Conservation (phyloP, 2,329 filamentous ascomycete genomes). For the Ciborinia camelliae region DNA sequence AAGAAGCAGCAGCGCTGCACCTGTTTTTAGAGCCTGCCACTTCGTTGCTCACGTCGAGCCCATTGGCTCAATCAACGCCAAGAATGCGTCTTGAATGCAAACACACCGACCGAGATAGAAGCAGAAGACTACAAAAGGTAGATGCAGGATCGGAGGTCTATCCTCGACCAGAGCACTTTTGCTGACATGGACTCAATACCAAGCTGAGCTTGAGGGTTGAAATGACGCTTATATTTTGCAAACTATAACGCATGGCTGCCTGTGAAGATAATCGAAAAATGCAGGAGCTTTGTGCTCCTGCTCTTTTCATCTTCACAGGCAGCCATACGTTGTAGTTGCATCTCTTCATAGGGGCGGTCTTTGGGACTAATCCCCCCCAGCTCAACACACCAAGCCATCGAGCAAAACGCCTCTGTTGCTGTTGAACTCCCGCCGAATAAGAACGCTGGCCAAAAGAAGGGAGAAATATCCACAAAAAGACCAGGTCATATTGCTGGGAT, state of each 20-base stretch:
- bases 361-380: too few relatives aligned
- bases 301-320: too few relatives aligned
- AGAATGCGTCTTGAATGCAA: constrained; percentile 26
- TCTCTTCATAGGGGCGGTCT: too few relatives aligned
- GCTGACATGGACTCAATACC: not conserved
- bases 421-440: too few relatives aligned
- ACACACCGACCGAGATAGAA: constrained; percentile 23
- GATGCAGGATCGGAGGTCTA: constrained; percentile 22
- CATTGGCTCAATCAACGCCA: constrained; percentile 31
- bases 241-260: too few relatives aligned
- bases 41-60: not conserved
- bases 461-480: not conserved
- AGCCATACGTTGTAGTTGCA: too few relatives aligned
- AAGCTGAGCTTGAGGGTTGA: too few relatives aligned
- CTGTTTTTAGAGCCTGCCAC: not conserved
- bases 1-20: not conserved
- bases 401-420: not conserved
- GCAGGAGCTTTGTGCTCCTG: too few relatives aligned
- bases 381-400: not conserved
- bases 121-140: constrained; percentile 21
- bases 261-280: too few relatives aligned
- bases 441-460: not conserved
- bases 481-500: not conserved
- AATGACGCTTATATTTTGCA: too few relatives aligned
- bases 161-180: constrained; percentile 20